Conservation (phyloP, 208 protist species). For the Trypanosoma melophagium region DNA sequence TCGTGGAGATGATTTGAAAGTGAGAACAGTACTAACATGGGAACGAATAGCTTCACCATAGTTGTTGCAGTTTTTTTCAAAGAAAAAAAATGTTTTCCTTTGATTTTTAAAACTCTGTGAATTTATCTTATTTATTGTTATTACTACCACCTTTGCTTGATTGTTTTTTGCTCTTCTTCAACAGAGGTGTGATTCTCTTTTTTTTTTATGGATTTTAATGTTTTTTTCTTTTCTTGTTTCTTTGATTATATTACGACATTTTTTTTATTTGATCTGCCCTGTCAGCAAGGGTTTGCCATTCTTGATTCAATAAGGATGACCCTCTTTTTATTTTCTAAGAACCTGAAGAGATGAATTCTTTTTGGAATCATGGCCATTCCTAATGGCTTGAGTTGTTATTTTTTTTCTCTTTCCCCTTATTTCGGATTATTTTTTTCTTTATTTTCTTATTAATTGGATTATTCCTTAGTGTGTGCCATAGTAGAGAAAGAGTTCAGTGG, state of each 20-base stretch:
- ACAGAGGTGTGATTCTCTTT: background rate
- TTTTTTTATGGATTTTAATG: slow-evolving; percentile 12
- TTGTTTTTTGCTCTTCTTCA: too few species aligned
- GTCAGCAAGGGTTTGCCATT: too few species aligned
- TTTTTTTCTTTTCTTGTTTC: slow-evolving; percentile 6
- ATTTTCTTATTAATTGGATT: too few species aligned
- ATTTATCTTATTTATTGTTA: background rate
- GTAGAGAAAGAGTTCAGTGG: too few species aligned
- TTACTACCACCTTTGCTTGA: background rate
- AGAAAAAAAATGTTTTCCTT: slow-evolving; percentile 4
- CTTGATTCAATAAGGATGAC: too few species aligned
- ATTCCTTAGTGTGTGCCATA: too few species aligned
- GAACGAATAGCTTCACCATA: slow-evolving; percentile 19
- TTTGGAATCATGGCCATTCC: background rate
- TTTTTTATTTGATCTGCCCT: background rate
- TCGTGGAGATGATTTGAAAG: slow-evolving; percentile 30
- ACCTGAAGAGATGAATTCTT: background rate
- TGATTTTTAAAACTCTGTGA: slow-evolving; percentile 2
- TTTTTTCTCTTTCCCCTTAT: background rate
- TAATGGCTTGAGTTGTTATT: background rate
- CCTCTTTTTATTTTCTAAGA: too few species aligned
- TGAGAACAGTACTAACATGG: slow-evolving; percentile 48
- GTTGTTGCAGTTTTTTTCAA: slow-evolving; percentile 17
- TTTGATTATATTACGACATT: background rate
- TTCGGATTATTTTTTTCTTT: background rate